Evolutionary conservation across 2,329 filamentous ascomycete genomes (phyloP), one percentile per base, ranked within the genome.

Genomic region (Phaeosphaeria sp.): DNA sequence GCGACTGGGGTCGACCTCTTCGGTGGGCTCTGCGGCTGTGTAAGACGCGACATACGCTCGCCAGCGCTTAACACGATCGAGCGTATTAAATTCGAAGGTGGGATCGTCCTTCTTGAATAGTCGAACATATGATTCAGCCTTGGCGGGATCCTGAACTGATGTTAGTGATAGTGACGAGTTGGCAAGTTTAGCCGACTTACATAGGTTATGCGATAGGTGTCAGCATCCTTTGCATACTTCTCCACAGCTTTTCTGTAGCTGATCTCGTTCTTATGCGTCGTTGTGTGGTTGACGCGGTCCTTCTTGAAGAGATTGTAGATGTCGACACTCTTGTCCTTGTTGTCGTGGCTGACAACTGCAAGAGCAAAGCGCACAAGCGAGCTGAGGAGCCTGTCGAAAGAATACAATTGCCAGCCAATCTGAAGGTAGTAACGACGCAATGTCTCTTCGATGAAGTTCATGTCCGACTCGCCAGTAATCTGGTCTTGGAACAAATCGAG

Each of bases 41-140:
- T 91, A 98, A 0, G 93, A 93, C 18, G 94, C 93, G 56, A 97
- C 92, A 75, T 99, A 99, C 80, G 96, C 96, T 68, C 94, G 91
- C 95, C 95, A 99, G 40, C 88, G 81, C 61, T 84, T 83, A 63
- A 87, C 84, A 3, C 81, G 78, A 51, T 82, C 84, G 22, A 88
- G 85, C 61, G 92, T 89, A 55, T 89, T 89, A 50, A 89, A 86
- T 72, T 95, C 90, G 82, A 97, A 83, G 0, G 86, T 88, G 1
- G 83, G 89, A 66, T 97, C 92, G 65, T 96, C 92, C 71, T 90
- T 89, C 67, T 95, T 93, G 75, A 97, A 92, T 0, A 96, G 90
- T 42, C 92, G 91, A 11, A 96, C 84, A 1, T 87, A 89, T 33
- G 90, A 88, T 72, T 91, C 87, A 58, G 84, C 84, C n/a, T 92